Evolutionary conservation across 225 moss, liverwort and hornwort genomes (phyloP).

Genomic region (Bryoerythrophyllum caledonicum): DNA sequence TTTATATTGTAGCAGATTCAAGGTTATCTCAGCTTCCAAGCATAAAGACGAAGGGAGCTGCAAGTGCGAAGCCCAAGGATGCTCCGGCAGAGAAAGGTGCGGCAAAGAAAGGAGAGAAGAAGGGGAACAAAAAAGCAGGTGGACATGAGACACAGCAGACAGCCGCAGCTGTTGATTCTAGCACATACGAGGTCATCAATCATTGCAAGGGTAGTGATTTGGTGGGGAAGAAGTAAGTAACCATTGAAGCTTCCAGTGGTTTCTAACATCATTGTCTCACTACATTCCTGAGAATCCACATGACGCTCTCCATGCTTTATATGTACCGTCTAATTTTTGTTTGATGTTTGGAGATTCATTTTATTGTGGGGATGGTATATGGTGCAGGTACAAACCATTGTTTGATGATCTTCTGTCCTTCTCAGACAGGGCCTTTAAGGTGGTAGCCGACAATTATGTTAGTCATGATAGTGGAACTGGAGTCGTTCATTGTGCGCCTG

Average conservation of each 20-base stretch:
- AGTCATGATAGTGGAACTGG: slow-evolving; percentile 96
- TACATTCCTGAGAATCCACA: background rate
- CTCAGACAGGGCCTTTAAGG: slow-evolving; percentile 75
- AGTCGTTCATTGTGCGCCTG: slow-evolving; percentile 95
- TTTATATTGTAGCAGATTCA: slow-evolving; percentile 86
- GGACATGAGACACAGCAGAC: slow-evolving; percentile 43
- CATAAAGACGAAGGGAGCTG: slow-evolving; percentile 58
- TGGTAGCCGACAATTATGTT: slow-evolving; percentile 89
- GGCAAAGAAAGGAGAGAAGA: slow-evolving; percentile 55
- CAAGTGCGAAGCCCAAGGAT: slow-evolving; percentile 30
- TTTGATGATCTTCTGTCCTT: slow-evolving; percentile 75
- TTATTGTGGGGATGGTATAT: slow-evolving; percentile 24
- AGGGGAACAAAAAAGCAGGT: slow-evolving; percentile 57
- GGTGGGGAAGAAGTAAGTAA: slow-evolving; percentile 82
- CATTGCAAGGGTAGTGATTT: slow-evolving; percentile 80
- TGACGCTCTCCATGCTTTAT: background rate
- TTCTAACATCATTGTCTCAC: background rate
- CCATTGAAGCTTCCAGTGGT: background rate
- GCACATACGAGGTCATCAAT: slow-evolving; percentile 69
- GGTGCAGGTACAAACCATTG: slow-evolving; percentile 78
- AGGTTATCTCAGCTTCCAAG: slow-evolving; percentile 85
- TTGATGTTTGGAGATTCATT: slow-evolving; percentile 16
- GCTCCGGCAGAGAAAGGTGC: slow-evolving; percentile 36
- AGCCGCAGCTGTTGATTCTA: slow-evolving; percentile 46
- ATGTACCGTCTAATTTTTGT: background rate